A percentile compares a stretch with the other conserved stretches of the same genome.
Conservation (phyloP, 352 stramenopile genomes). For the Hyaloperonospora arabidopsidis region DNA sequence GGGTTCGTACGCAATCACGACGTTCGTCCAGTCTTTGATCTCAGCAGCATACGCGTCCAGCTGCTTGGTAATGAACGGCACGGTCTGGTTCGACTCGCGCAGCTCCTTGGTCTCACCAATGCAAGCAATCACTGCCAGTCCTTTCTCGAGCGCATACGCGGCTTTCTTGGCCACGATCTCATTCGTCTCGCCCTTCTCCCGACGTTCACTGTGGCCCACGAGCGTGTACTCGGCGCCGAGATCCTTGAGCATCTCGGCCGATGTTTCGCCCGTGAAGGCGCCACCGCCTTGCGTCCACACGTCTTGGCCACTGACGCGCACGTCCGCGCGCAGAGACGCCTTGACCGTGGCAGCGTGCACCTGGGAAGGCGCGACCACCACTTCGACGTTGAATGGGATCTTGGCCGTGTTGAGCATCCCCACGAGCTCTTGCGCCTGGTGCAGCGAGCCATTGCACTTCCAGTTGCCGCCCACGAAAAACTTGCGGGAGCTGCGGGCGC, state of each 20-base stretch:
- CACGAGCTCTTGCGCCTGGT: constrained; percentile 61
- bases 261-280: constrained; percentile 96
- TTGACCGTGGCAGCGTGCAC: constrained; percentile 83
- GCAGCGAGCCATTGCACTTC: constrained; percentile 92
- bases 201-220: constrained; percentile 94
- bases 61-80: constrained; percentile 91
- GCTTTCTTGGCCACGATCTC: constrained; percentile 91
- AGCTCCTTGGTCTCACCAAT: constrained; percentile 95
- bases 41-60: constrained; percentile 86
- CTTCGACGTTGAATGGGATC: constrained; percentile 83
- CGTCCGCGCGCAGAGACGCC: constrained; percentile 48
- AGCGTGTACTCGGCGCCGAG: constrained; percentile 93
- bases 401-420: constrained; percentile 78
- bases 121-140: constrained; percentile 93
- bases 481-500: constrained; percentile 74
- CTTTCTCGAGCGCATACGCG: constrained; percentile 88
- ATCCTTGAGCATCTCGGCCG: constrained; percentile 95
- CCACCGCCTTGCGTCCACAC: constrained; percentile 93
- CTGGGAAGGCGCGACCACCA: constrained; percentile 94
- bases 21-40: constrained; percentile 90
- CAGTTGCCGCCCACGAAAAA: constrained; percentile 99
- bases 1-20: constrained; percentile 96
- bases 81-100: constrained; percentile 88
- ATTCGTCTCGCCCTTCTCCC: constrained; percentile 89
- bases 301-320: constrained; percentile 89